phyloP scores from a whole-genome alignment of 78 protist genomes.

The Dictyostelium brefeldianum region DNA sequence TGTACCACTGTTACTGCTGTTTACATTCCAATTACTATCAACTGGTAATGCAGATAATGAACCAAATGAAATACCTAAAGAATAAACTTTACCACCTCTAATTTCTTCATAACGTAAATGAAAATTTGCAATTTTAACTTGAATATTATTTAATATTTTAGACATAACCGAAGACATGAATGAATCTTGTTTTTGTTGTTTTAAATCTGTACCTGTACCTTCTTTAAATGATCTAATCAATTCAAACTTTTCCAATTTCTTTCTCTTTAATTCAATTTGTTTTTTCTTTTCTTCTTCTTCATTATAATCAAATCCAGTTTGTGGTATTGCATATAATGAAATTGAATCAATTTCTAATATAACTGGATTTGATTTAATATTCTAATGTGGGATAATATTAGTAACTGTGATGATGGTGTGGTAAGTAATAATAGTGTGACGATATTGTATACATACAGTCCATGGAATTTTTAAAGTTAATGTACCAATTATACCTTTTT shows the following conservation, averaged over 20 bases:
- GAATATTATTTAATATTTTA: conserved; percentile 61
- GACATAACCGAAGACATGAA: conserved; percentile 70
- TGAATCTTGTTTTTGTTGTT: conserved; percentile 14
- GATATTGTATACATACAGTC: conserved; percentile 79
- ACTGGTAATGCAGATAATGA: conserved; percentile 57
- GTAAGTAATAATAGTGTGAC: too few relatives aligned
- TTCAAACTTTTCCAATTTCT: conserved; percentile 67
- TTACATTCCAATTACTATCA: conserved; percentile 10
- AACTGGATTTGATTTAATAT: conserved; percentile 61
- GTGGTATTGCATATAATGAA: conserved; percentile 75
- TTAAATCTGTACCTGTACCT: conserved; percentile 28
- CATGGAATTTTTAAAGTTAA: conserved; percentile 68
- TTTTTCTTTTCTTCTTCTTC: conserved; percentile 71
- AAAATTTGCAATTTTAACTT: conserved; percentile 55
- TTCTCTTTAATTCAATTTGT: conserved; percentile 25
- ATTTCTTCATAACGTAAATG: conserved; percentile 73
- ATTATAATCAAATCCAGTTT: conserved; percentile 64
- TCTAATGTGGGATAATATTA: too few relatives aligned
- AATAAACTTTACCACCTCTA: conserved; percentile 45
- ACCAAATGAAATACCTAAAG: conserved; percentile 70
- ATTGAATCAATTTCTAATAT: conserved; percentile 74
- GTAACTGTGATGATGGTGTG: too few relatives aligned
- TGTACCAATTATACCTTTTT: conserved; percentile 71
- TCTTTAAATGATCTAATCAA: conserved; percentile 68
- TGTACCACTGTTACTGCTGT: neutral